phyloP scores from a whole-genome alignment of 345 rosid genomes.

The rapeseed (Brassica napus) region DNA sequence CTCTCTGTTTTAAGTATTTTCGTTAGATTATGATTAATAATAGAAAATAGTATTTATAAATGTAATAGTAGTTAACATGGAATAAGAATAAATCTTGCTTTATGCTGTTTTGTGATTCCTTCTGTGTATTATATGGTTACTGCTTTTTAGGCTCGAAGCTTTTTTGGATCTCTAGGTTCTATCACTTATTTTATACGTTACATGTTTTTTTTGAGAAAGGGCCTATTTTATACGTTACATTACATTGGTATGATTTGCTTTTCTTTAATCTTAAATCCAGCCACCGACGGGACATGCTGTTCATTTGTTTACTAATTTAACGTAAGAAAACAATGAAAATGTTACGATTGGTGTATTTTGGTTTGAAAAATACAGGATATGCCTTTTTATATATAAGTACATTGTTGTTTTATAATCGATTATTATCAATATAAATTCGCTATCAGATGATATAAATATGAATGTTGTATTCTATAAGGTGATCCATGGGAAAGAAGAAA shows the following conservation, averaged over 20 bases:
- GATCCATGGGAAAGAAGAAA: constrained; percentile 1
- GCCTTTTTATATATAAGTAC: background rate
- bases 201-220: background rate
- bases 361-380: background rate
- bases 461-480: background rate
- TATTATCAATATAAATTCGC: background rate
- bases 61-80: constrained; percentile 27
- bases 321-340: background rate
- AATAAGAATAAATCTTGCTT: constrained; percentile 16
- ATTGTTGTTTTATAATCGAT: background rate
- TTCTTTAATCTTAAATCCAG: background rate
- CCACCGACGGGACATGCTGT: constrained; percentile 29
- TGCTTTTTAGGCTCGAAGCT: background rate
- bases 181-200: constrained; percentile 15
- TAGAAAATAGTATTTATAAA: constrained; percentile 7
- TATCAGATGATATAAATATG: background rate
- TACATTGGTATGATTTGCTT: background rate
- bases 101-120: background rate
- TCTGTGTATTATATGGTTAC: background rate
- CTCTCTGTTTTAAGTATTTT: background rate
- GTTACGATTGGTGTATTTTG: background rate
- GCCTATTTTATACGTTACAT: background rate
- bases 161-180: background rate
- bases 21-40: background rate
- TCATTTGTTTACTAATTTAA: background rate